Evolutionary conservation across 768 basidiomycete genomes (phyloP).

Genomic region (Crepidotus variabilis): DNA sequence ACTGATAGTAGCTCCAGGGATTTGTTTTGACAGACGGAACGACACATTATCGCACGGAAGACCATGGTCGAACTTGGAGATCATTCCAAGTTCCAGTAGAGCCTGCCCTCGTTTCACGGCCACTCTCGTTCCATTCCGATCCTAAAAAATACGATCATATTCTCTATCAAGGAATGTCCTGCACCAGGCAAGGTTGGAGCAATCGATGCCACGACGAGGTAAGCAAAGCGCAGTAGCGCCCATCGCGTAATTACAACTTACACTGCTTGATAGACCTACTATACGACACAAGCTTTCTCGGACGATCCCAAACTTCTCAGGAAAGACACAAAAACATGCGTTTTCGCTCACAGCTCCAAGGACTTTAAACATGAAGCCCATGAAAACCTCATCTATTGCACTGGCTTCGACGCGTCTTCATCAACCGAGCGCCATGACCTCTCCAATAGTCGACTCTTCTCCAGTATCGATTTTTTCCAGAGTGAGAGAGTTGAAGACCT

Average conservation of each 20-base stretch:
- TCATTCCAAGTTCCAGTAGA: constrained; percentile 64
- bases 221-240: constrained; percentile 15
- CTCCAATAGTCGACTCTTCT: constrained; percentile 71
- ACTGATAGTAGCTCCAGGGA: constrained; percentile 46
- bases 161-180: constrained; percentile 73
- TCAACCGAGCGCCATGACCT: constrained; percentile 45
- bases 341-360: constrained; percentile 84
- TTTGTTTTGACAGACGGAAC: constrained; percentile 77
- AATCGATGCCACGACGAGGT: constrained; percentile 72
- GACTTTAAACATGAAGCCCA: constrained; percentile 81
- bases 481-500: constrained; percentile 74
- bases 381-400: constrained; percentile 80
- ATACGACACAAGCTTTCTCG: constrained; percentile 82
- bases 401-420: constrained; percentile 71
- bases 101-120: constrained; percentile 55
- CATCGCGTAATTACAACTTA: constrained; percentile 7
- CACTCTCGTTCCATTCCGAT: constrained; percentile 87
- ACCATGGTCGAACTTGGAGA: constrained; percentile 87
- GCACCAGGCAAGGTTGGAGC: constrained; percentile 52
- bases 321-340: constrained; percentile 70
- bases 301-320: constrained; percentile 57
- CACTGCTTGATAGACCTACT: constrained; percentile 62
- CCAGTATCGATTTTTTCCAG: constrained; percentile 82
- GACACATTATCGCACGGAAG: constrained; percentile 83
- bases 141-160: constrained; percentile 66